phyloP scores from a whole-genome alignment of 148 eudicot genomes.

The Rhododendron simsii region DNA sequence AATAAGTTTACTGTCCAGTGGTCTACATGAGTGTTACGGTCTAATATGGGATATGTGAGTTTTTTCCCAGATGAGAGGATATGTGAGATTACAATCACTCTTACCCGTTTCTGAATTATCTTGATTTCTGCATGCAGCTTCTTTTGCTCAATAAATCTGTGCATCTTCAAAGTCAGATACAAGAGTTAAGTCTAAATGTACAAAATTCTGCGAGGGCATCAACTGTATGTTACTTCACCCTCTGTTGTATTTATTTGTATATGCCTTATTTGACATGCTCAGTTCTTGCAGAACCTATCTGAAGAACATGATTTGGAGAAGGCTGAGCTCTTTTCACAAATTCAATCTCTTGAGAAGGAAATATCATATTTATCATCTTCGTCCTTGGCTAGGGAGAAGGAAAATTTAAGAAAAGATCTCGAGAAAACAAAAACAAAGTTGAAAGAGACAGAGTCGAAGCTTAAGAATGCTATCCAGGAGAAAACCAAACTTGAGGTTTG shows the following conservation, averaged over 20 bases:
- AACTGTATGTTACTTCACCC: constrained; percentile 37
- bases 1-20: no score
- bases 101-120: constrained; percentile 6
- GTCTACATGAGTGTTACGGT: no score
- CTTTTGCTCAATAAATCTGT: constrained; percentile 42
- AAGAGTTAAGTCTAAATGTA: constrained; percentile 33
- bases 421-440: constrained; percentile 79
- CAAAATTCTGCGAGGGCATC: constrained; percentile 45
- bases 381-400: constrained; percentile 74
- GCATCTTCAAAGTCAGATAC: constrained; percentile 42
- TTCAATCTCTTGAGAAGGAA: constrained; percentile 64
- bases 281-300: constrained; percentile 50
- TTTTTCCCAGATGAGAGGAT: neutral
- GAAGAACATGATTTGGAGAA: constrained; percentile 55
- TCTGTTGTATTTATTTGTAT: neutral
- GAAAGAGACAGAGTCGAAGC: constrained; percentile 82
- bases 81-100: neutral
- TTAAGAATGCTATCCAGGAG: constrained; percentile 82
- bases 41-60: no score
- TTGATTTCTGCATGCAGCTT: constrained; percentile 40
- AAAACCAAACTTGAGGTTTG: constrained; percentile 93
- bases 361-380: constrained; percentile 58
- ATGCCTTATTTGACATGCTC: constrained; percentile 6
- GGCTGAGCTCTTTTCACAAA: constrained; percentile 47
- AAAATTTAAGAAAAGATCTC: constrained; percentile 79